phyloP scores from a whole-genome alignment of 2,329 filamentous ascomycete genomes.

The Reticulascus tulasneorum region DNA sequence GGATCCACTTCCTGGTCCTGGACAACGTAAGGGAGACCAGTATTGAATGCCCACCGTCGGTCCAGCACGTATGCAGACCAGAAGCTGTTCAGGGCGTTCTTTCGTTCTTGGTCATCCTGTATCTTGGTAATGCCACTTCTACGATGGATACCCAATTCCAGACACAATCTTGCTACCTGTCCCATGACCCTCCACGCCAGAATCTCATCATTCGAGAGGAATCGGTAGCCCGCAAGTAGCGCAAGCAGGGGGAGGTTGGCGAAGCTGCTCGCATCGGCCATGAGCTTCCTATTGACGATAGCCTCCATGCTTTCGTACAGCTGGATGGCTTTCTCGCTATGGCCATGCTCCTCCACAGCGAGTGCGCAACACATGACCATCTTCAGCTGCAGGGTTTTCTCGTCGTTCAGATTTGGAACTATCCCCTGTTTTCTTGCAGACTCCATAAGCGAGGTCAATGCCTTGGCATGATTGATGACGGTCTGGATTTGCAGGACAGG shows the following conservation, averaged over 20 bases:
- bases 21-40: conserved; percentile 79
- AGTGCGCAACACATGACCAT: conserved; percentile 77
- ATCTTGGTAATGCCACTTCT: conserved; percentile 69
- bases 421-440: conserved; percentile 30
- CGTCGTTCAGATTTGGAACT: conserved; percentile 38
- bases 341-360: conserved; percentile 72
- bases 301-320: conserved; percentile 75
- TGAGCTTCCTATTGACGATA: conserved; percentile 62
- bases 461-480: conserved; percentile 65
- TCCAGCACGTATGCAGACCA: conserved; percentile 87
- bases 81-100: conserved; percentile 67
- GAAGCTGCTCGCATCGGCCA: conserved; percentile 48
- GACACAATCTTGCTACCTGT: conserved; percentile 72
- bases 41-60: conserved; percentile 84
- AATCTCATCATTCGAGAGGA: conserved; percentile 79
- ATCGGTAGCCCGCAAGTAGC: conserved; percentile 65
- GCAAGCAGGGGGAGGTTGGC: conserved; percentile 47
- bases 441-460: conserved; percentile 70
- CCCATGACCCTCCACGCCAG: conserved; percentile 86
- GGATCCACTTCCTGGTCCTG: conserved; percentile 85
- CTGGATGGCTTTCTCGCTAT: conserved; percentile 67
- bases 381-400: conserved; percentile 68
- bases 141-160: conserved; percentile 80
- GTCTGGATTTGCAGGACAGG: conserved; percentile 74
- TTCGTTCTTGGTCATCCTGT: conserved; percentile 62